Evolutionary conservation across 108 stramenopile genomes (phyloP).

Genomic region (Cyclotella kingstonii): DNA sequence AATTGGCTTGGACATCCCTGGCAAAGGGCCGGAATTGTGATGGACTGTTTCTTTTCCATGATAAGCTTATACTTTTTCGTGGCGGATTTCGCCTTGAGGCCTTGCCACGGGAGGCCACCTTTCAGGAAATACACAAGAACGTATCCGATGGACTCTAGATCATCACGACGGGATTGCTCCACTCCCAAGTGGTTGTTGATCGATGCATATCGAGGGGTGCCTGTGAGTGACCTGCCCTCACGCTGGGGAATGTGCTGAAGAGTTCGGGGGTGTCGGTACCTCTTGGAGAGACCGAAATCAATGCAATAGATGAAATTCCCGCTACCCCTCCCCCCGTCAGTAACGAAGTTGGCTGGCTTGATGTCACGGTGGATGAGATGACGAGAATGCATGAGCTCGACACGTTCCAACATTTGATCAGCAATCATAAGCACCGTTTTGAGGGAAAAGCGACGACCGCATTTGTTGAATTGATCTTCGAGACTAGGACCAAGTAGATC

Average conservation of each 20-base stretch:
- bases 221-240: constrained; percentile 92
- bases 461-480: constrained; percentile 99
- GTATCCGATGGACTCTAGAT: constrained; percentile 96
- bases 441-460: constrained; percentile 92
- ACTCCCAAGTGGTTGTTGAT: constrained; percentile 99
- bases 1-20: constrained; percentile 96
- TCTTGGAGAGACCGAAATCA: constrained; percentile 97
- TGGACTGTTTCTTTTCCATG: constrained; percentile 93
- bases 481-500: constrained; percentile 96
- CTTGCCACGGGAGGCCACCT: constrained; percentile 98
- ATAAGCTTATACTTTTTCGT: constrained; percentile 95
- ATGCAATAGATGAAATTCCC: constrained; percentile 96
- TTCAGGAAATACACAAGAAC: constrained; percentile 98
- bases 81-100: constrained; percentile 94
- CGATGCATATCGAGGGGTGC: constrained; percentile 95
- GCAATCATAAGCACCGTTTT: constrained; percentile 97
- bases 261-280: constrained; percentile 96
- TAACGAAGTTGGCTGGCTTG: constrained; percentile 98
- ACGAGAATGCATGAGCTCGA: constrained; percentile 96
- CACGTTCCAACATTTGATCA: constrained; percentile 97
- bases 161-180: constrained; percentile 96
- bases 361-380: constrained; percentile 97
- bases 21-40: constrained; percentile 92
- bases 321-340: constrained; percentile 73
- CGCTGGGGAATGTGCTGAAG: constrained; percentile 98